A percentile compares a stretch with the other conserved stretches of the same genome.
phyloP scores from a whole-genome alignment of 768 basidiomycete species.

The Serendipita sp. region DNA sequence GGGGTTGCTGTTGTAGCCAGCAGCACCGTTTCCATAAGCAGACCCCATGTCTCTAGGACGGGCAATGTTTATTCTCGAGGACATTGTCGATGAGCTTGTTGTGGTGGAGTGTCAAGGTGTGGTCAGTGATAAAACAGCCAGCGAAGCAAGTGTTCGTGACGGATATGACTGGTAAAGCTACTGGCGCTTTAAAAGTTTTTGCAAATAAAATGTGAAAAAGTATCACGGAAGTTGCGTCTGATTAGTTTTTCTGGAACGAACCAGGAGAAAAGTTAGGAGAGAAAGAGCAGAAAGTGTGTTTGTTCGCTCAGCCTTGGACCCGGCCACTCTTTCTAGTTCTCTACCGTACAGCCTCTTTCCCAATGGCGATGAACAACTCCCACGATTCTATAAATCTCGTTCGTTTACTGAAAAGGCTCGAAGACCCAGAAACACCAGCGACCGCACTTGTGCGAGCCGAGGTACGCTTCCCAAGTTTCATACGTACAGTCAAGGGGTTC shows the following conservation, averaged over 20 bases:
- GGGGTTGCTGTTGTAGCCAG: not conserved
- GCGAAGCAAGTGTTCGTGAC: not conserved
- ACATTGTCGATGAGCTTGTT: not conserved
- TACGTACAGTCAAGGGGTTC: not conserved
- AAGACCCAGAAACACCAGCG: slow-evolving; percentile 4
- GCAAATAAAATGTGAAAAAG: not conserved
- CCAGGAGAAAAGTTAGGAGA: not conserved
- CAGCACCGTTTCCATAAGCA: slow-evolving; percentile 1
- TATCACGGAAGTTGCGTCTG: not conserved
- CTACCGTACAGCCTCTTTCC: not conserved
- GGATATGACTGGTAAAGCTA: not conserved
- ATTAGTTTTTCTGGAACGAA: not conserved
- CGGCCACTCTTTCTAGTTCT: not conserved
- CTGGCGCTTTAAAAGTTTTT: not conserved
- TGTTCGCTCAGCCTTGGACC: not conserved
- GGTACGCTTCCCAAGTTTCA: not conserved
- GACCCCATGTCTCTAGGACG: not conserved
- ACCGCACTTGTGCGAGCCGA: not conserved
- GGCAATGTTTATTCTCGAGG: slow-evolving; percentile 6
- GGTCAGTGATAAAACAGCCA: not conserved
- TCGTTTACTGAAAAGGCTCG: not conserved
- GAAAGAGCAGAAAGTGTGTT: not conserved
- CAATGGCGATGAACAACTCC: slow-evolving; percentile 1
- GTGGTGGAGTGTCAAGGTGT: not conserved
- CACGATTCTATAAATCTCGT: slow-evolving; percentile 1